Base-by-base conservation (phyloP, 169 alveolate species). In the Plasmodium blacklocki region DNA sequence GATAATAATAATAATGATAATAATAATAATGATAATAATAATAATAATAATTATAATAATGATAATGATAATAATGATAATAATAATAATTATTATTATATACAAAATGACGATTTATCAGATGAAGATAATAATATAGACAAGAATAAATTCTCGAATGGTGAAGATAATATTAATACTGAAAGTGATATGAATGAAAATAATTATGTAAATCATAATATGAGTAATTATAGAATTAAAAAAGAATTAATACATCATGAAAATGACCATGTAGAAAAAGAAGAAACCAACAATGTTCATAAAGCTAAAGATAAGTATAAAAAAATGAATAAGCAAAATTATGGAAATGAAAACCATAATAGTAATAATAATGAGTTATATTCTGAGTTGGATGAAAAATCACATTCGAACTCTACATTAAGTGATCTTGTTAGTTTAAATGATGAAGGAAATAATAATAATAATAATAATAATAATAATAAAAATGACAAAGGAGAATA, bases 401-500 rank as follows among this genome's bases (percentile, higher is more conserved):
- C 73, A 2, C 66, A 64, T 39, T 83, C 73, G 4, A 70, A 58
- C 32, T 52, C 83, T 14, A 68, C 80, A 15, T 50, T 83, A 15
- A 68, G 73, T 50, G 60, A 83, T 50, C 59, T 68, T 26, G 70
- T 83, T 12, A 83, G 73, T 29, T 63, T 39, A 54, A 68, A 83
- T 14, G 91, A 83, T 43, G 83, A 83, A 45, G 91, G 67, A 1
- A 68, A 63, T 54, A 63, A 63, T 39, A 76, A 58, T 43, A 63
- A 80, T 2, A 68, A 63, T 54, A 63, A 63, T 39, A 76, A 58
- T 43, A 63, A 64, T 43, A 32, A 64, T 66, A 67, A n/a, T 15
- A 59, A 21, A 23, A 11, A 5, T 2, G 26, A 29, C 12, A 67
- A 83, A 32, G 60, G 67, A 66, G 52, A 86, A 39, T 45, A 52